phyloP scores from a whole-genome alignment of 768 basidiomycete species.

The Kwoniella heveanensis region DNA sequence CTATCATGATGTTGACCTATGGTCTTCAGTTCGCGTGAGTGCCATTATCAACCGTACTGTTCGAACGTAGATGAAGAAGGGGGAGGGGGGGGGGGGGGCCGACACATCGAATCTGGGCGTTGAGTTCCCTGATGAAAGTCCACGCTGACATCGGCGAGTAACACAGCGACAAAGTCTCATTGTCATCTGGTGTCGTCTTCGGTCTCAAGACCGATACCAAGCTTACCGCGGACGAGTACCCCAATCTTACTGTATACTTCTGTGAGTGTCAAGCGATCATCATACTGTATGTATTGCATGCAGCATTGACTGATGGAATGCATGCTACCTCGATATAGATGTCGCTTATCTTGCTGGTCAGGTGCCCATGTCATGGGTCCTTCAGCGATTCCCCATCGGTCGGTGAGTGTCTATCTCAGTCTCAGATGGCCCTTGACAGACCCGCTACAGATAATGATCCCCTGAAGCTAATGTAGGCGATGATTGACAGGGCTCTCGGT shows the following conservation, averaged over 20 bases:
- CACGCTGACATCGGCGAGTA: not conserved
- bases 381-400: constrained; percentile 27
- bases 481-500: constrained; percentile 14
- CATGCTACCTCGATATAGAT: too few species aligned
- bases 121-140: too few species aligned
- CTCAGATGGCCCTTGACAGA: not conserved
- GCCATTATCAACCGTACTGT: too few species aligned
- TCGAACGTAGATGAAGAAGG: too few species aligned
- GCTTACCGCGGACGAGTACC: constrained; percentile 19
- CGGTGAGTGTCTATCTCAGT: constrained; percentile 3
- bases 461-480: too few species aligned
- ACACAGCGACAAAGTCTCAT: constrained; percentile 31
- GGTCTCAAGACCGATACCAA: constrained; percentile 26
- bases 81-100: too few species aligned
- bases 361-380: constrained; percentile 16
- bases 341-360: constrained; percentile 21
- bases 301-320: too few species aligned
- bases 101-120: too few species aligned
- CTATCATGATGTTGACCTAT: constrained; percentile 25
- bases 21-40: constrained; percentile 28
- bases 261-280: too few species aligned
- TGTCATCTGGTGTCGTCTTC: constrained; percentile 23
- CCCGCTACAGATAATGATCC: too few species aligned
- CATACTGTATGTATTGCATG: too few species aligned
- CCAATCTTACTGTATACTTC: constrained; percentile 21